Conservation (phyloP, 2,329 filamentous ascomycete species). For the Colletotrichum brevisporum region DNA sequence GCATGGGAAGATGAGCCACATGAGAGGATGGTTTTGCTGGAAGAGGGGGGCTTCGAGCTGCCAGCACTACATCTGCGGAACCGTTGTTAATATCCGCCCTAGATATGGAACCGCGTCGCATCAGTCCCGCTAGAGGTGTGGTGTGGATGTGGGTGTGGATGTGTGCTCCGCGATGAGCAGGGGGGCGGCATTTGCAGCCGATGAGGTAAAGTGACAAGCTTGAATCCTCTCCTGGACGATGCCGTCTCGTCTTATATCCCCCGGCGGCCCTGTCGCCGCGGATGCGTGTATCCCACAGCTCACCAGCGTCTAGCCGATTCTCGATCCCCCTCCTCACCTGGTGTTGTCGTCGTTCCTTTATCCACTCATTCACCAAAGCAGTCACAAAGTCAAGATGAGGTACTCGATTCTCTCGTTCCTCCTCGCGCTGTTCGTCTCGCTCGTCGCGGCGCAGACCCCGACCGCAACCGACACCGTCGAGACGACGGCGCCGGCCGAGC, state of each 20-base stretch:
- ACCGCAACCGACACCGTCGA: slow-evolving; percentile 44
- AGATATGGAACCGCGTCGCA: slow-evolving; percentile 34
- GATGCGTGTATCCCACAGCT: slow-evolving; percentile 5
- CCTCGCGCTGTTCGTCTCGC: slow-evolving; percentile 48
- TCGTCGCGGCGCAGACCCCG: slow-evolving; percentile 51
- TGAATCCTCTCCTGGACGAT: slow-evolving; percentile 23
- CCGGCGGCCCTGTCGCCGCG: slow-evolving; percentile 17
- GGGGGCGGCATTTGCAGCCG: background rate
- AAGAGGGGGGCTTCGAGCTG: slow-evolving; percentile 5
- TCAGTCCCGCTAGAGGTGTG: slow-evolving; percentile 5
- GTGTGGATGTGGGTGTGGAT: slow-evolving; percentile 13
- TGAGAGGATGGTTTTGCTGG: background rate
- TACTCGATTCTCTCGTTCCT: slow-evolving; percentile 45
- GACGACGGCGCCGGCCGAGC: slow-evolving; percentile 22
- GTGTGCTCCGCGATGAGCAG: slow-evolving; percentile 16
- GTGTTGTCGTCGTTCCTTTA: slow-evolving; percentile 29
- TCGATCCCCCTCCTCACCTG: background rate
- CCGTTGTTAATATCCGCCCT: slow-evolving; percentile 35
- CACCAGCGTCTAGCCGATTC: slow-evolving; percentile 16
- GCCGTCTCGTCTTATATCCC: slow-evolving; percentile 35
- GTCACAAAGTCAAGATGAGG: slow-evolving; percentile 35
- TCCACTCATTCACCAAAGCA: slow-evolving; percentile 40
- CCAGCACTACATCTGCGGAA: slow-evolving; percentile 21
- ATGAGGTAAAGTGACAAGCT: slow-evolving; percentile 22
- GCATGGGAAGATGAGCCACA: slow-evolving; percentile 16